These are phyloP conservation scores for Leccinum incarnatum DNA, from an alignment of 768 basidiomycete species.

Conservation along the genomic window DNA sequence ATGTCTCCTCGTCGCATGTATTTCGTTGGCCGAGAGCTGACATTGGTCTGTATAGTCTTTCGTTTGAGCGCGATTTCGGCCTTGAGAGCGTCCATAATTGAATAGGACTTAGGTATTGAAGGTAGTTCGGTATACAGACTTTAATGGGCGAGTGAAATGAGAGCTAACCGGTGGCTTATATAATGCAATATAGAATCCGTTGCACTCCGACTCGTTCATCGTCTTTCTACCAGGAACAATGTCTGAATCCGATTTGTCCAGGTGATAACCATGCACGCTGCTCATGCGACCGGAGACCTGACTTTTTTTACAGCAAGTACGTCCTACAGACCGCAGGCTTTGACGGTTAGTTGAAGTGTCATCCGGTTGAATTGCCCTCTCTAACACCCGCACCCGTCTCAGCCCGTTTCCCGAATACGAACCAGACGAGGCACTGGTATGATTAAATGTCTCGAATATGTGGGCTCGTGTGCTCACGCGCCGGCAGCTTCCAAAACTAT, in stretches of 20 bases:
- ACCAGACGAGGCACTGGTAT: conserved; percentile 97
- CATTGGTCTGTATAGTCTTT: conserved; percentile 60
- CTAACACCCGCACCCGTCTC: conserved; percentile 14
- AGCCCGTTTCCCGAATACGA: conserved; percentile 89
- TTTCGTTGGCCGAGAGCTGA: conserved; percentile 58
- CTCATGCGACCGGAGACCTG: conserved; percentile 12
- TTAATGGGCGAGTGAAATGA: no score
- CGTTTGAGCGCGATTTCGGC: conserved; percentile 88
- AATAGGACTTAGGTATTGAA: not conserved
- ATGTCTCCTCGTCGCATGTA: conserved; percentile 93
- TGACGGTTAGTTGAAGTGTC: conserved; percentile 56
- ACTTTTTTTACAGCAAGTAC: conserved; percentile 58
- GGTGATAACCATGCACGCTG: conserved; percentile 35
- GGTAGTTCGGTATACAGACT: no score
- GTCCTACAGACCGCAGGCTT: conserved; percentile 94
- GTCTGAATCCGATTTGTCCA: conserved; percentile 60
- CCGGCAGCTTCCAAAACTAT: conserved; percentile 85
- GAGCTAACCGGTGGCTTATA: conserved; percentile 12
- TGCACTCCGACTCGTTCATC: conserved; percentile 21
- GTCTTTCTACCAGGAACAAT: conserved; percentile 47
- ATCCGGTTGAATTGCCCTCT: not conserved
- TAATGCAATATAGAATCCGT: conserved; percentile 37
- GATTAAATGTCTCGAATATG: conserved; percentile 18
- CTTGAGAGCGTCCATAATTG: conserved; percentile 82
- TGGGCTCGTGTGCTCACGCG: not conserved